Evolutionary conservation across 2,329 filamentous ascomycete species (phyloP), one percentile per base, ranked within the genome.

Genomic region (Talaromyces marneffei): DNA sequence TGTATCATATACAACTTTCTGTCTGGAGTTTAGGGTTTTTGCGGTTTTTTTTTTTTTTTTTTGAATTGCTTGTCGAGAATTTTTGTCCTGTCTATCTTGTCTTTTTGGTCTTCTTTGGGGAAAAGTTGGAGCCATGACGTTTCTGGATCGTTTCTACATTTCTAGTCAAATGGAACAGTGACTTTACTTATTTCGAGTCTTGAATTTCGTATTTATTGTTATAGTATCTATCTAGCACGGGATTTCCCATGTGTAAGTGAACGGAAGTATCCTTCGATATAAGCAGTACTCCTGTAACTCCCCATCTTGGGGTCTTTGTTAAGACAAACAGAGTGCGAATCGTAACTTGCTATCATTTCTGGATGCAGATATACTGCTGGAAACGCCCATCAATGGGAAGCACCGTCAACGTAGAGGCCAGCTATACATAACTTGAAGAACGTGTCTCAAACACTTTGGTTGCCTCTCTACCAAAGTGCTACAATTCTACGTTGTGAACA

Each of bases 1-100:
- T 77, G 75, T 77, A 77, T 68, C 71, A 77, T 77, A 77, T 64
- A 69, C 65, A 68, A 64, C 66, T 64, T 65, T 57, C 65, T 68
- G 65, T 65, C 64, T 63, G 75, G 75, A 77, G 75, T 77, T 71
- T 67, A 65, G 72, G 63, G 50, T 44, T 66, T 66, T 66, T 66
- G 65, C 63, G 48, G 20, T 68, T 66, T 67, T 44, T 66, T 66
- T 66, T 66, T 65, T 62, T 39, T 16, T 68, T 66, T 67, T 62
- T 67, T 64, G 63, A 39, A 31, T 23, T 57, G 55, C 20, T 57
- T 20, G 27, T 44, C 33, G 46, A 57, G 44, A 20, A 27, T 23
- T 29, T 39, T 55, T 40, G 18, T 62, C 65, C 63, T 65, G 63
- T 65, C 66, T 63, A 57, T 62, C 64, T 65, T 57, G 23, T 50